Evolutionary conservation across 108 stramenopile genomes (phyloP).

Genomic region (Aurantiochytrium sp.): DNA sequence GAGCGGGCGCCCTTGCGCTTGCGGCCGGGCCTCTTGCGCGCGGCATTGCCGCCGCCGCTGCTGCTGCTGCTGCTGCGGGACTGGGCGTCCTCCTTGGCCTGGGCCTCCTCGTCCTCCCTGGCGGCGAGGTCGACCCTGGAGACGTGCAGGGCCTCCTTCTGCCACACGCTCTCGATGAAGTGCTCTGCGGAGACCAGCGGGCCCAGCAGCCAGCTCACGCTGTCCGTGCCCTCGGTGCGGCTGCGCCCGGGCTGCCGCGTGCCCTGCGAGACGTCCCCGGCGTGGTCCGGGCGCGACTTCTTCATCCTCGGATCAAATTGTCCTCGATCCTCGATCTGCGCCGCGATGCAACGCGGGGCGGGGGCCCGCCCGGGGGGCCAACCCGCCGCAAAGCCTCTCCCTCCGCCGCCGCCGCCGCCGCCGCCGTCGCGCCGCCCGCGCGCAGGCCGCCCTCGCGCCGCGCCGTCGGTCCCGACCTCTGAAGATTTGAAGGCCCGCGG

Average conservation of each 20-base stretch:
- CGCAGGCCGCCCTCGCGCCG: too few relatives aligned
- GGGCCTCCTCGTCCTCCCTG: background rate
- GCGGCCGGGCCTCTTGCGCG: background rate
- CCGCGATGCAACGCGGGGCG: too few relatives aligned
- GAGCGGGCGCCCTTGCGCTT: background rate
- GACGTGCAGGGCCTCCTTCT: conserved; percentile 12
- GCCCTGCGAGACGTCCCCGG: background rate
- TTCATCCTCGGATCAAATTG: too few relatives aligned
- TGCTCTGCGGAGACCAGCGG: background rate
- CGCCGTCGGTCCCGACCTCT: too few relatives aligned
- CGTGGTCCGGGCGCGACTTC: background rate
- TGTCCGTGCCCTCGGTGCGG: background rate
- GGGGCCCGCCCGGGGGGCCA: too few relatives aligned
- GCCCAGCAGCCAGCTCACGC: conserved; percentile 26
- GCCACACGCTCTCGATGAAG: conserved; percentile 3
- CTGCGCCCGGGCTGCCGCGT: background rate
- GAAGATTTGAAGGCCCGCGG: too few relatives aligned
- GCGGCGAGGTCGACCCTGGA: background rate
- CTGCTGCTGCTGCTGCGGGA: background rate
- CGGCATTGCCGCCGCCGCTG: background rate
- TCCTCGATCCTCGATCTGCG: too few relatives aligned
- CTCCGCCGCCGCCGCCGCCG: too few relatives aligned
- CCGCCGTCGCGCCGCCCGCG: too few relatives aligned
- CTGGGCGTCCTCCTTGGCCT: background rate
- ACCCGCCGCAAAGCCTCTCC: too few relatives aligned